Percentiles rank a stretch among this genome's conserved stretches.
These are phyloP conservation scores for Tuber microsphaerosporum DNA, from an alignment of 495 filamentous ascomycete genomes.

Conservation along the genomic window DNA sequence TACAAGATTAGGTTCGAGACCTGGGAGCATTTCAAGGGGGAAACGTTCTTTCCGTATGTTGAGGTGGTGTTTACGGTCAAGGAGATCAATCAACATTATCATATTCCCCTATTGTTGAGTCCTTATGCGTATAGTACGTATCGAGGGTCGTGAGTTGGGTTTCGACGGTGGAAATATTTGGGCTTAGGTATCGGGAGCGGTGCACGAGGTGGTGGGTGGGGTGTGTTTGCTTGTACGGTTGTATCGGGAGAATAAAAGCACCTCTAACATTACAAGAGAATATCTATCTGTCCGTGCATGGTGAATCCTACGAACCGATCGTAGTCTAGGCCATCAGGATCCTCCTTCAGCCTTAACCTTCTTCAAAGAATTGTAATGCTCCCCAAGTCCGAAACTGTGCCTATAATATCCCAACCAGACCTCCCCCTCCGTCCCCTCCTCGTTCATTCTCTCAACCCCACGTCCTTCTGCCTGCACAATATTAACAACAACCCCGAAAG, in stretches of 20 bases:
- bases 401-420: constrained; percentile 94
- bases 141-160: constrained; percentile 55
- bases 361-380: constrained; percentile 90
- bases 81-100: constrained; percentile 66
- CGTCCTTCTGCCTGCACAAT: constrained; percentile 75
- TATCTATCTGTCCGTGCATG: not conserved
- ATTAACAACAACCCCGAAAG: constrained; percentile 73
- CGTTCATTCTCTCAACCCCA: constrained; percentile 61
- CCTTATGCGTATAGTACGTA: constrained; percentile 94
- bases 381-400: constrained; percentile 83
- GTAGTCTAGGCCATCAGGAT: not conserved
- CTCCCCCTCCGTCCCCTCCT: constrained; percentile 40
- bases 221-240: not conserved
- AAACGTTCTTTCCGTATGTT: constrained; percentile 90
- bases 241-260: not conserved
- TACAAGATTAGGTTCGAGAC: constrained; percentile 41
- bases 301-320: not conserved
- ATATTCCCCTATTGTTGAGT: constrained; percentile 82
- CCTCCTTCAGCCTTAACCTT: constrained; percentile 38
- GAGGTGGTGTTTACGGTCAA: constrained; percentile 73
- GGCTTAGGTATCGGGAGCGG: not conserved
- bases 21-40: constrained; percentile 47
- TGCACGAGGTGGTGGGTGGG: not conserved
- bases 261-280: not conserved
- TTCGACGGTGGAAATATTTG: not conserved